Evolutionary conservation across 2,329 filamentous ascomycete species (phyloP), one percentile per base, ranked within the genome.

Genomic region (Rhytidhysteron rufulum): DNA sequence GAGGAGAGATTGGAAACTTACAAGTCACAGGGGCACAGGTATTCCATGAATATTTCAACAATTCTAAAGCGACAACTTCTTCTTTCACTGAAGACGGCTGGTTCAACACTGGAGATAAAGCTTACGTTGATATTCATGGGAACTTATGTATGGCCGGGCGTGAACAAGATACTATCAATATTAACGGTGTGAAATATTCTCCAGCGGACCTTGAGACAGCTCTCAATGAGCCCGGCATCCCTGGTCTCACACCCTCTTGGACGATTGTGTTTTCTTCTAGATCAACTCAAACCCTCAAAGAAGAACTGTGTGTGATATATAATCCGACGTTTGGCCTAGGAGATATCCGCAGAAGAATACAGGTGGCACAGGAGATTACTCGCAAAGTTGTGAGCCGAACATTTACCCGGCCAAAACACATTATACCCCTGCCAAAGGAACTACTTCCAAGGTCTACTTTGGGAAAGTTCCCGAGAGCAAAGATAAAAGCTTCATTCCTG

Each of bases 221-320:
- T 2, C 45, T 58, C 4, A 52, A 55, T 21, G n/a, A 42, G 2
- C 41, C 49, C 5, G 34, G 47, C 4, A 50, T 54, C n/a, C 15
- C 32, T 0, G 48, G 45, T 0, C n/a, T 50, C 3, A 37, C 21
- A 11, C 39, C 31, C 4, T 38, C 37, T 20, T 42, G 33, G 4
- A 39, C 34, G 15, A 42, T 40, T 1, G 37, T 32, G 5, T 47
- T 47, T 18, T 31, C 44, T 3, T 20, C 22, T 18, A 37, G 38
- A 10, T 27, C 27, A 10, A 29, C 17, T 16, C 22, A 19, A 4
- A 45, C 48, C 10, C 36, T 53, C 9, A 70, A 69, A 0, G 71
- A 75, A 50, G 50, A 53, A 8, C 44, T 74, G 9, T 62, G 52
- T 10, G 51, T 74, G 4, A 58, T 67, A 1, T 74, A 69, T 45